A percentile compares a stretch with the other conserved stretches of the same genome.
Evolutionary conservation across 495 filamentous ascomycete genomes (phyloP).

Genomic region (Neurospora sp.): DNA sequence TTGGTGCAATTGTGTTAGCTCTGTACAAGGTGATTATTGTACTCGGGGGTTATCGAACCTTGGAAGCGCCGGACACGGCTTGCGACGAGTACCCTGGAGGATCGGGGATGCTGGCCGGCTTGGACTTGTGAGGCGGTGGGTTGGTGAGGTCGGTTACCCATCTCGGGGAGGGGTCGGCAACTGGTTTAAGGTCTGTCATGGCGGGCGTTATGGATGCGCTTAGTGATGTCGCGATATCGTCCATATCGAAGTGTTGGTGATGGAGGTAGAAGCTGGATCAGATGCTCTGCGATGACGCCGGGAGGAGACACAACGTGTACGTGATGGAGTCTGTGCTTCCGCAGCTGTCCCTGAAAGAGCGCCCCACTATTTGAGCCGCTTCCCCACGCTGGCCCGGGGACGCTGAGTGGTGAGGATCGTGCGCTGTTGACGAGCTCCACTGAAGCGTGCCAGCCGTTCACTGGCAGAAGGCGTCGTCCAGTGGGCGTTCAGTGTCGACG

Average conservation of each 20-base stretch:
- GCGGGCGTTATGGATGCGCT: constrained; percentile 33
- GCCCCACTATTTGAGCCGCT: neutral
- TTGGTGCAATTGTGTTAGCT: too few species aligned
- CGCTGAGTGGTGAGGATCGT: neutral
- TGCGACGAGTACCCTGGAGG: constrained; percentile 70
- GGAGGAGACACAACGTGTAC: constrained; percentile 3
- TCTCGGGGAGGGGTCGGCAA: constrained; percentile 19
- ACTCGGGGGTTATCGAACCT: too few species aligned
- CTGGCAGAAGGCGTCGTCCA: neutral
- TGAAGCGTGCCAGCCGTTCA: neutral
- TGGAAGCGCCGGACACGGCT: constrained; percentile 26
- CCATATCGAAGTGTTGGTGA: constrained; percentile 1
- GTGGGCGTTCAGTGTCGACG: neutral
- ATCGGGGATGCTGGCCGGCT: constrained; percentile 59
- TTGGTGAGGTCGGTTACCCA: constrained; percentile 74
- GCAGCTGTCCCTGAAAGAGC: neutral
- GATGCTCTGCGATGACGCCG: constrained; percentile 7
- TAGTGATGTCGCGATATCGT: constrained; percentile 4
- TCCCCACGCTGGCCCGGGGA: neutral
- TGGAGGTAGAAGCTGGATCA: neutral
- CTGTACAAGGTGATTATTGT: too few species aligned
- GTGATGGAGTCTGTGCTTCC: constrained; percentile 7
- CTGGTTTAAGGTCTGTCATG: neutral
- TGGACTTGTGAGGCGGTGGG: constrained; percentile 48
- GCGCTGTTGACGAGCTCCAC: neutral